Base-by-base conservation (phyloP, 2,329 filamentous ascomycete species). In the Chaetomiaceae sp. region DNA sequence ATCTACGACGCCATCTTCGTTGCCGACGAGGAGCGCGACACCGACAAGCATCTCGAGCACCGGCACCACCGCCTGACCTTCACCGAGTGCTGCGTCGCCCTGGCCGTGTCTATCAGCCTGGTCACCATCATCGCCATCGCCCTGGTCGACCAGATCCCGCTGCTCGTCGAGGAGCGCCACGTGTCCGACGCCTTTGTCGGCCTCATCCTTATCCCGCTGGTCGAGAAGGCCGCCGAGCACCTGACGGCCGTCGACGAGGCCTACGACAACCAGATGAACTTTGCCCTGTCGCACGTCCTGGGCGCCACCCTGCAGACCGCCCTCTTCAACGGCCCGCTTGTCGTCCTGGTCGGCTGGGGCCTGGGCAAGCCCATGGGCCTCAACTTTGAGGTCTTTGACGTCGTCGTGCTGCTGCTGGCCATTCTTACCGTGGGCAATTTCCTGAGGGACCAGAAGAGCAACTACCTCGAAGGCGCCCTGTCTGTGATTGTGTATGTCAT, bases 381-480 rank as follows among this genome's bases (percentile, higher is more conserved):
- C 46, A 85, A 89, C 64, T 96, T 96, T 65, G 87, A 93, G 60
- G 76, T 90, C 13, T 96, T 96, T 73, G 89, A 95, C 70, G 78
- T 95, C 17, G 79, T 86, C 50, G 77, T 95, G 56, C 73, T 96
- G 8, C 82, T 96, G 50, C 76, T 96, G 20, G 82, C 88, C 23
- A 92, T 96, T 60, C 74, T 96, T 37, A 89, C 90, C 0, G 87
- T 95, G 33, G 89, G 90, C 1, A 88, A 89, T 55, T 95, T 96
- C 69, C 70, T 96, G 48, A 77, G 89, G 44, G 91, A 96, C 64
- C 83, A 88, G 58, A 92, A 93, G 74, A 89, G 83, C 55, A 95
- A 96, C 64, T 96, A 95, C 63, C 78, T 96, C 4, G 91, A 96
- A 67, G 91, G 91, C 2, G 79, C 82, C 20, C 76, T 96, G 16